Conservation (phyloP, 2,329 filamentous ascomycete genomes). For the Microdochium nivale region DNA sequence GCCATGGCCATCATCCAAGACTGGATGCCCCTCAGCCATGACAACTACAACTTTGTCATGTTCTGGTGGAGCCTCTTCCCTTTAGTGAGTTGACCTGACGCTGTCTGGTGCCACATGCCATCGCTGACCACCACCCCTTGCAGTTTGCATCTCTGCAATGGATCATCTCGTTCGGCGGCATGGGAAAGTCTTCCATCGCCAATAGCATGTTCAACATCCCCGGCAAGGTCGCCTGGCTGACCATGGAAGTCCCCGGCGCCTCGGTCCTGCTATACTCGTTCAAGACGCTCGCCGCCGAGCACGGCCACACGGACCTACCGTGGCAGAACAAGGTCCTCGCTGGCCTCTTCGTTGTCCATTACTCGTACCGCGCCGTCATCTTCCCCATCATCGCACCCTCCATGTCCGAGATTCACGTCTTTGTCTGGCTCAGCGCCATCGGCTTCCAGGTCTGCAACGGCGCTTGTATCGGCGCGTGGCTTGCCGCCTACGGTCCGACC, state of each 20-base stretch:
- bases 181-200: constrained; percentile 80
- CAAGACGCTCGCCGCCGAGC: constrained; percentile 51
- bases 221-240: constrained; percentile 77
- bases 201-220: constrained; percentile 73
- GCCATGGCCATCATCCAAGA: constrained; percentile 39
- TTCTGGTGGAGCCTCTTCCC: constrained; percentile 47
- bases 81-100: constrained; percentile 28
- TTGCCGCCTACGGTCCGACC: constrained; percentile 70
- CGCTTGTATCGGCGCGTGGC: constrained; percentile 68
- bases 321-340: constrained; percentile 73
- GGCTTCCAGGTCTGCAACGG: constrained; percentile 77
- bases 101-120: neutral
- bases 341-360: constrained; percentile 71
- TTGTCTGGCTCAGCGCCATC: constrained; percentile 56
- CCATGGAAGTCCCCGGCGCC: constrained; percentile 79
- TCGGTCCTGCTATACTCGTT: constrained; percentile 74
- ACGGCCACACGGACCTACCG: constrained; percentile 49
- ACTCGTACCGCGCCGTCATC: constrained; percentile 79
- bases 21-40: constrained; percentile 49
- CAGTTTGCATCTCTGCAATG: constrained; percentile 70
- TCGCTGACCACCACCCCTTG: constrained; percentile 2
- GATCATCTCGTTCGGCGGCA: constrained; percentile 72
- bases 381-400: constrained; percentile 77
- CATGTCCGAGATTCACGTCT: constrained; percentile 80
- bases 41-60: constrained; percentile 47